Evolutionary conservation across 495 filamentous ascomycete genomes (phyloP).

Genomic region (Penicillium nucicola): DNA sequence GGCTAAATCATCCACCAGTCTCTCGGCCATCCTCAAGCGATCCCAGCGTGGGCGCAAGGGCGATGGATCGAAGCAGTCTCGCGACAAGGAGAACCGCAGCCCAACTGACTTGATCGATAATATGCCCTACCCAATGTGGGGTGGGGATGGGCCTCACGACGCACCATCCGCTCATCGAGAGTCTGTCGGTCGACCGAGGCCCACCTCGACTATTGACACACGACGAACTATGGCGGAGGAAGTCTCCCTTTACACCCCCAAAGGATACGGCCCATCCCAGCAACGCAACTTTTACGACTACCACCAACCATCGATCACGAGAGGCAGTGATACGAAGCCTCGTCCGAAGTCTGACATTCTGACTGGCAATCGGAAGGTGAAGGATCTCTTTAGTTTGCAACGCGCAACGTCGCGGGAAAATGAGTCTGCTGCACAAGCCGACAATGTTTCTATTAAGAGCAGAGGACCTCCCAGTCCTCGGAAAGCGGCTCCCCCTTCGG

Average conservation of each 20-base stretch:
- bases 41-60: conserved; percentile 42
- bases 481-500: conserved; percentile 19
- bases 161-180: conserved; percentile 44
- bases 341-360: conserved; percentile 56
- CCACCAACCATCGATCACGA: conserved; percentile 52
- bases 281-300: conserved; percentile 63
- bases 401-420: conserved; percentile 24
- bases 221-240: conserved; percentile 51
- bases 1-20: conserved; percentile 77
- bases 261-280: conserved; percentile 59
- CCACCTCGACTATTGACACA: conserved; percentile 34
- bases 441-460: conserved; percentile 18
- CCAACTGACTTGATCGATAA: conserved; percentile 45
- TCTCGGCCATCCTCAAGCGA: conserved; percentile 54
- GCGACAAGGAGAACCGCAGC: conserved; percentile 73
- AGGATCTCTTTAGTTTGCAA: conserved; percentile 31
- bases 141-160: conserved; percentile 54
- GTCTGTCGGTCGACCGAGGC: conserved; percentile 17
- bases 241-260: conserved; percentile 58
- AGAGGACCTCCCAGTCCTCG: conserved; percentile 14
- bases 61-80: conserved; percentile 46
- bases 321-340: conserved; percentile 31
- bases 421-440: conserved; percentile 4
- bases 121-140: conserved; percentile 68
- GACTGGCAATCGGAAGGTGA: conserved; percentile 33